Conservation (phyloP, 148 eudicot species). For the Selenicereus undatus region DNA sequence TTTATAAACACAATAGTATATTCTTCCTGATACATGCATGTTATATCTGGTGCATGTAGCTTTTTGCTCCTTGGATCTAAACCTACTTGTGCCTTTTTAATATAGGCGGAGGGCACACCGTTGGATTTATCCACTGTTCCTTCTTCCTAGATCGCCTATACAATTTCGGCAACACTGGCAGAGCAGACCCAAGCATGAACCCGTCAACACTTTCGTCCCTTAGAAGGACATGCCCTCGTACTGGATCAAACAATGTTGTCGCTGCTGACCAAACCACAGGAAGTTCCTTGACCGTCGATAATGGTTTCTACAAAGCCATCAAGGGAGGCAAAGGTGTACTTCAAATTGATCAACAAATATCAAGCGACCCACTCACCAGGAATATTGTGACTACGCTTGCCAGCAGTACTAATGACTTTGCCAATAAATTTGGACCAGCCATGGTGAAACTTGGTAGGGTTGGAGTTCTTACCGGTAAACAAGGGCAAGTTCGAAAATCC, state of each 20-base stretch:
- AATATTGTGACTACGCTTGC: slow-evolving; percentile 9
- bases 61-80: neutral
- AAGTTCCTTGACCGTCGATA: neutral
- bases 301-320: slow-evolving; percentile 5
- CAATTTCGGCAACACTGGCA: slow-evolving; percentile 8
- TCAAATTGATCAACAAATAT: slow-evolving; percentile 19
- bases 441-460: slow-evolving; percentile 14
- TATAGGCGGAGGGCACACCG: slow-evolving; percentile 20
- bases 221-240: slow-evolving; percentile 11
- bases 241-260: slow-evolving; percentile 20
- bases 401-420: neutral
- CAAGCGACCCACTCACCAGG: slow-evolving; percentile 3
- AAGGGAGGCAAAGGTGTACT: neutral
- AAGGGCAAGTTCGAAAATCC: slow-evolving; percentile 17
- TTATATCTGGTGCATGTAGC: neutral
- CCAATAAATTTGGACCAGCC: neutral
- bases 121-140: slow-evolving; percentile 16
- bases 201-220: neutral
- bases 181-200: slow-evolving; percentile 15
- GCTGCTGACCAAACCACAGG: neutral
- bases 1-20: neutral
- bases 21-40: neutral
- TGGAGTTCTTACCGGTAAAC: slow-evolving; percentile 15
- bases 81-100: neutral
- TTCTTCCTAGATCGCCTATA: slow-evolving; percentile 18